Evolutionary conservation across 495 filamentous ascomycete species (phyloP).

Genomic region (Choiromyces venosus): DNA sequence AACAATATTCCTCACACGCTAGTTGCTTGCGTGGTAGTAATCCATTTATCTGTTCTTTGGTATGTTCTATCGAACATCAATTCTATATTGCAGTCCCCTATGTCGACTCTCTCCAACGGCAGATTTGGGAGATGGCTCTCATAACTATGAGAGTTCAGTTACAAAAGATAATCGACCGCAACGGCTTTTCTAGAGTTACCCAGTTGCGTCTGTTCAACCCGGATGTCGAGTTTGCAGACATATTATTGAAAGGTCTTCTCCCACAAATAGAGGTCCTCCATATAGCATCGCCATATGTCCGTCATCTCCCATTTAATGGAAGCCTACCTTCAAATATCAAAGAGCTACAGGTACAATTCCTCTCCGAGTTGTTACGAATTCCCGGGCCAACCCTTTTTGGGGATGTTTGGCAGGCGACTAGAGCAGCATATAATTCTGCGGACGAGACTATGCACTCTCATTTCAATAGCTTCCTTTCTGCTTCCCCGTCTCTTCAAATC

Average conservation of each 20-base stretch:
- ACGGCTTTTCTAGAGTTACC: conserved; percentile 29
- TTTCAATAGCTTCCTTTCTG: conserved; percentile 26
- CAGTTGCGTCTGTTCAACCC: conserved; percentile 20
- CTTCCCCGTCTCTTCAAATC: conserved; percentile 19
- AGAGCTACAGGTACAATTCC: conserved; percentile 25
- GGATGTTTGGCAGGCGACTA: background rate
- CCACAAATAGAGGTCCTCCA: conserved; percentile 26
- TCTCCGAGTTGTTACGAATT: conserved; percentile 8
- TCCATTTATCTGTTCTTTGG: conserved; percentile 27
- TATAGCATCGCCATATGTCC: conserved; percentile 20
- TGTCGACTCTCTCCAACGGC: conserved; percentile 9
- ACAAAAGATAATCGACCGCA: conserved; percentile 28
- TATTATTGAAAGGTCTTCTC: conserved; percentile 28
- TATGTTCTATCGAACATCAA: conserved; percentile 23
- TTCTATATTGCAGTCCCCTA: conserved; percentile 11
- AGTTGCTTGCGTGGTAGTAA: conserved; percentile 20
- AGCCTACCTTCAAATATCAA: conserved; percentile 12
- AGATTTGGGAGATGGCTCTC: conserved; percentile 27
- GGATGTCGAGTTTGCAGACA: conserved; percentile 29
- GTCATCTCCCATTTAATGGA: conserved; percentile 11
- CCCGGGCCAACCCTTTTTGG: background rate
- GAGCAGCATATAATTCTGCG: conserved; percentile 1
- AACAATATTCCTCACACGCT: conserved; percentile 12
- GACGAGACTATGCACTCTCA: conserved; percentile 22
- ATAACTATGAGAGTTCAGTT: conserved; percentile 13